A percentile compares a stretch with the other conserved stretches of the same genome.
phyloP scores from a whole-genome alignment of 1,284 basidiomycete species.

The Rhodotorula sp. region DNA sequence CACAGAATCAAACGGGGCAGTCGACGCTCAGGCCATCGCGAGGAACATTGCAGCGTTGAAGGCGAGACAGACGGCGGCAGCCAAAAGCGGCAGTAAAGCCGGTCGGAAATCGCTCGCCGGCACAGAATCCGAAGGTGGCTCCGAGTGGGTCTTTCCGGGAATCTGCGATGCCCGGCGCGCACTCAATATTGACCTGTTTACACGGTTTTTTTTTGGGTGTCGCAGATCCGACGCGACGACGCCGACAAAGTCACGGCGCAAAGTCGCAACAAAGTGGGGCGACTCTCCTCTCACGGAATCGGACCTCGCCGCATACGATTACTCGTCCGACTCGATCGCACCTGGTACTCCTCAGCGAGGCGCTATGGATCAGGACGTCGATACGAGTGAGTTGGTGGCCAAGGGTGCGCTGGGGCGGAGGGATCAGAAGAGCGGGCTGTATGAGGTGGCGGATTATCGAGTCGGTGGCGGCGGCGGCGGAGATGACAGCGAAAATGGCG shows the following conservation, averaged over 20 bases:
- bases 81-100: conserved; percentile 58
- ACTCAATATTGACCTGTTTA: no score
- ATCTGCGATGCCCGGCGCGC: no score
- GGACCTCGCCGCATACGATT: conserved; percentile 57
- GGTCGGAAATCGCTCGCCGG: conserved; percentile 56
- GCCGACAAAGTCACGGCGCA: conserved; percentile 37
- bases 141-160: conserved; percentile 40
- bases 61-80: conserved; percentile 60
- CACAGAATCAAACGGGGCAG: background rate
- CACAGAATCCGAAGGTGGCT: conserved; percentile 36
- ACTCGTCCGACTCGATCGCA: conserved; percentile 29
- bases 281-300: conserved; percentile 49
- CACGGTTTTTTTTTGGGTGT: no score
- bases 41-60: conserved; percentile 89
- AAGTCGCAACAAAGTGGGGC: conserved; percentile 44
- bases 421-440: conserved; percentile 64
- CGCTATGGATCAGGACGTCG: conserved; percentile 6
- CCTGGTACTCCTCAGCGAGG: conserved; percentile 31
- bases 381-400: conserved; percentile 59
- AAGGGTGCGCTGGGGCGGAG: conserved; percentile 73
- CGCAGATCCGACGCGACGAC: conserved; percentile 30
- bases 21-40: conserved; percentile 82
- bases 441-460: conserved; percentile 42
- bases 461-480: conserved; percentile 43
- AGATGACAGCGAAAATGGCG: conserved; percentile 56